phyloP scores from a whole-genome alignment of 2,329 filamentous ascomycete species.

The Cadophora sp. region DNA sequence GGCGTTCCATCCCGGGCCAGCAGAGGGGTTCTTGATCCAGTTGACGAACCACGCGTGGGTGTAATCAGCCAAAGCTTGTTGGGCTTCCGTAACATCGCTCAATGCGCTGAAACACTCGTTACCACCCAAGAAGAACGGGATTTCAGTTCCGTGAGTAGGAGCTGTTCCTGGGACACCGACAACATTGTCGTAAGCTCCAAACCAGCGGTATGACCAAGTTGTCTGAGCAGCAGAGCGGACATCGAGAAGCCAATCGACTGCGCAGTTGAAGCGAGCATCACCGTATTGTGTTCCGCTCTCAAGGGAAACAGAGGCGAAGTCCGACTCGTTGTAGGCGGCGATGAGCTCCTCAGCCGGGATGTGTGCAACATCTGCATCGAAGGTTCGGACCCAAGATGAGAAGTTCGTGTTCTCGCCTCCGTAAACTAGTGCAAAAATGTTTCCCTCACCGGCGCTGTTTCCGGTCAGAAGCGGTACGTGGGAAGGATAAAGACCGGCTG shows the following conservation, averaged over 20 bases:
- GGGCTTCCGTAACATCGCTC: slow-evolving; percentile 45
- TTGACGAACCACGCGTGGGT: slow-evolving; percentile 51
- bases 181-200: slow-evolving; percentile 50
- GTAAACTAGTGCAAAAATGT: slow-evolving; percentile 47
- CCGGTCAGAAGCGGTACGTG: slow-evolving; percentile 48
- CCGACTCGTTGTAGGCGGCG: slow-evolving; percentile 45
- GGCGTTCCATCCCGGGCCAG: slow-evolving; percentile 51
- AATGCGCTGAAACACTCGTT: slow-evolving; percentile 50
- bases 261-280: slow-evolving; percentile 54
- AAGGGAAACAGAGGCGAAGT: slow-evolving; percentile 47
- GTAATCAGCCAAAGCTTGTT: slow-evolving; percentile 51
- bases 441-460: slow-evolving; percentile 47
- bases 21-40: slow-evolving; percentile 52
- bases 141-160: slow-evolving; percentile 50
- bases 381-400: slow-evolving; percentile 44
- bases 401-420: slow-evolving; percentile 44
- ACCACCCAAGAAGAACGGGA: slow-evolving; percentile 54
- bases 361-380: slow-evolving; percentile 49
- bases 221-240: slow-evolving; percentile 47
- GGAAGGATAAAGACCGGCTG: slow-evolving; percentile 42
- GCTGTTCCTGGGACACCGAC: slow-evolving; percentile 45
- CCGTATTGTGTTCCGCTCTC: slow-evolving; percentile 53
- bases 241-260: slow-evolving; percentile 49
- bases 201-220: slow-evolving; percentile 54
- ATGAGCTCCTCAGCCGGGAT: slow-evolving; percentile 46